Evolutionary conservation across 176 grass and related monocot genomes (phyloP).

Genomic region (Phyllostachys edulis): DNA sequence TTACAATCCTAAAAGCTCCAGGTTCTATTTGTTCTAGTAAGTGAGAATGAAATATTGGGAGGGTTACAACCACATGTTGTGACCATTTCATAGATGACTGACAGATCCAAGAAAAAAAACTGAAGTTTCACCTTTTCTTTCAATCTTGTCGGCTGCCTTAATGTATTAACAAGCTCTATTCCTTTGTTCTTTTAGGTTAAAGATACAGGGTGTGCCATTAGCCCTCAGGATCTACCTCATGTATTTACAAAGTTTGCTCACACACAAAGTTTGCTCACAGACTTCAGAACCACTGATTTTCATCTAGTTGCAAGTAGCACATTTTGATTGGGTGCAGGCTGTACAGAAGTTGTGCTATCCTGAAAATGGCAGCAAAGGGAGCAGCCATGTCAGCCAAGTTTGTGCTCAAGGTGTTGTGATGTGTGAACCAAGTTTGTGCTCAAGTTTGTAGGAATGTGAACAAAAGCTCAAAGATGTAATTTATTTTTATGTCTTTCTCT

Average conservation of each 20-base stretch:
- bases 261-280: slow-evolving; percentile 19
- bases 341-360: background rate
- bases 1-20: slow-evolving; percentile 30
- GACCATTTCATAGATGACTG: background rate
- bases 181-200: slow-evolving; percentile 56
- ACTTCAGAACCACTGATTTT: too few species aligned
- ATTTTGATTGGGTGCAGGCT: background rate
- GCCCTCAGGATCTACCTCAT: slow-evolving; percentile 77
- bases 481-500: too few species aligned
- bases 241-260: slow-evolving; percentile 90
- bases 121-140: too few species aligned
- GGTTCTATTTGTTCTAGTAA: background rate
- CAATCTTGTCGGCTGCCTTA: background rate
- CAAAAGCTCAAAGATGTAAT: too few species aligned
- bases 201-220: slow-evolving; percentile 95
- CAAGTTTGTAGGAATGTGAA: too few species aligned
- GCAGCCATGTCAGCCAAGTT: background rate
- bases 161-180: slow-evolving; percentile 33
- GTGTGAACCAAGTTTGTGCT: too few species aligned
- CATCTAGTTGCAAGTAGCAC: background rate
- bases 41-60: background rate
- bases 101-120: background rate
- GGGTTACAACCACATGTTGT: background rate
- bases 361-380: background rate
- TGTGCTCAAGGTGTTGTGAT: background rate